A percentile compares a stretch with the other conserved stretches of the same genome.
These are phyloP conservation scores for Digitaria exilis DNA, from an alignment of 202 grass and related monocot genomes.

Conservation along the genomic window DNA sequence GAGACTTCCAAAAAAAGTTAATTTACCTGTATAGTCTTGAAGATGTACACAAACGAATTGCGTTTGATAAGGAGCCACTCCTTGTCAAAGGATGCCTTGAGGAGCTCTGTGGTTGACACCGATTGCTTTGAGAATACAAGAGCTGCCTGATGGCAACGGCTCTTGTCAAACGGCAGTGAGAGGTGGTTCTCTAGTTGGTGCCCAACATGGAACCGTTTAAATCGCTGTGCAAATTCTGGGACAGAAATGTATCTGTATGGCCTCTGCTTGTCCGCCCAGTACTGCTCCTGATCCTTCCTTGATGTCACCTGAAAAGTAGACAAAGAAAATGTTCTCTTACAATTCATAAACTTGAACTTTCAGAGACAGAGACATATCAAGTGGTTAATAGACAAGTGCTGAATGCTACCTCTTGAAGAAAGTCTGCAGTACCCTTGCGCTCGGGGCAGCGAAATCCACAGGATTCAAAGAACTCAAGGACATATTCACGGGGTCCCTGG, in stretches of 20 bases:
- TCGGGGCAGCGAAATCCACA: constrained; percentile 83
- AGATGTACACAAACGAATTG: constrained; percentile 98
- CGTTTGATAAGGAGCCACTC: constrained; percentile 99
- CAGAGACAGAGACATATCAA: constrained; percentile 19
- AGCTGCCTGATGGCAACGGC: constrained; percentile 71
- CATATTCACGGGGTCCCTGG: constrained; percentile 73
- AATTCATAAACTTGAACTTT: constrained; percentile 29
- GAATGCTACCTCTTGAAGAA: constrained; percentile 87
- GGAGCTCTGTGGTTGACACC: constrained; percentile 70
- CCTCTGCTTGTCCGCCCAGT: constrained; percentile 74
- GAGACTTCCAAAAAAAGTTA: neutral
- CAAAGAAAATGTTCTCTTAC: neutral
- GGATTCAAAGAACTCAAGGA: constrained; percentile 83
- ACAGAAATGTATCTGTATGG: constrained; percentile 89
- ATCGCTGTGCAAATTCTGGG: constrained; percentile 71
- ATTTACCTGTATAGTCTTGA: constrained; percentile 82
- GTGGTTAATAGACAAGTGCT: constrained; percentile 10
- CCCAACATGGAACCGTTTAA: constrained; percentile 75
- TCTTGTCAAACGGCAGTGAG: constrained; percentile 79
- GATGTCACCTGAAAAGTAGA: constrained; percentile 72
- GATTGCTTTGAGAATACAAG: constrained; percentile 77
- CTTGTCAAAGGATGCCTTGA: constrained; percentile 85
- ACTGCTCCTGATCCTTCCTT: constrained; percentile 97
- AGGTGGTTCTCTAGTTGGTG: constrained; percentile 84
- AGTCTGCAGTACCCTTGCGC: constrained; percentile 95